Conservation (phyloP, 306 rosid genomes). For the Malus sylvestris region DNA sequence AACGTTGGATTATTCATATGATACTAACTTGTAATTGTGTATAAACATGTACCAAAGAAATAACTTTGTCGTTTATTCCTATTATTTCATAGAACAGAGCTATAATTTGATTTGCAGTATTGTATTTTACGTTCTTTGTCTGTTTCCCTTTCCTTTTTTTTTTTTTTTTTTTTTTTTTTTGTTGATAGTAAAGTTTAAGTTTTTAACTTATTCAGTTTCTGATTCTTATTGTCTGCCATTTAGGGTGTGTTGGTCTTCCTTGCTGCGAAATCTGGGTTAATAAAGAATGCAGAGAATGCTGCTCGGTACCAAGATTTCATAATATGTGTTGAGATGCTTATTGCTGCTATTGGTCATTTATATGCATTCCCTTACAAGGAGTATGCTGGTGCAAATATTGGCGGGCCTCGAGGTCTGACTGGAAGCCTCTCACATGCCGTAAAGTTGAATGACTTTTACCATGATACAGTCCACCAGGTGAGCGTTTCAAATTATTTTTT, state of each 20-base stretch:
- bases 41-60: neutral
- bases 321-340: conserved; percentile 94
- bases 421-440: conserved; percentile 91
- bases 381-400: conserved; percentile 97
- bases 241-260: conserved; percentile 97
- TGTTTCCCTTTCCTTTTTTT: neutral
- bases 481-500: conserved; percentile 2
- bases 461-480: conserved; percentile 98
- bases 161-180: neutral
- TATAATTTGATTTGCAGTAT: neutral
- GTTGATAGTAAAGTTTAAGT: neutral
- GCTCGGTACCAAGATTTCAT: conserved; percentile 84
- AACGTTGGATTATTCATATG: neutral
- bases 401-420: conserved; percentile 61
- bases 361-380: conserved; percentile 99
- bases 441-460: conserved; percentile 87
- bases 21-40: neutral
- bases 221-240: conserved; percentile 19
- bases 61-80: neutral
- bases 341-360: conserved; percentile 88
- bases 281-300: conserved; percentile 81
- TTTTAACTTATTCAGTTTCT: conserved; percentile 5
- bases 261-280: conserved; percentile 82
- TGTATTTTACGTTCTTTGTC: no score
- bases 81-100: neutral